Evolutionary conservation across 1,139 yeast genomes (phyloP), one percentile per base, ranked within the genome.

Genomic region (Taphrina confusa): DNA sequence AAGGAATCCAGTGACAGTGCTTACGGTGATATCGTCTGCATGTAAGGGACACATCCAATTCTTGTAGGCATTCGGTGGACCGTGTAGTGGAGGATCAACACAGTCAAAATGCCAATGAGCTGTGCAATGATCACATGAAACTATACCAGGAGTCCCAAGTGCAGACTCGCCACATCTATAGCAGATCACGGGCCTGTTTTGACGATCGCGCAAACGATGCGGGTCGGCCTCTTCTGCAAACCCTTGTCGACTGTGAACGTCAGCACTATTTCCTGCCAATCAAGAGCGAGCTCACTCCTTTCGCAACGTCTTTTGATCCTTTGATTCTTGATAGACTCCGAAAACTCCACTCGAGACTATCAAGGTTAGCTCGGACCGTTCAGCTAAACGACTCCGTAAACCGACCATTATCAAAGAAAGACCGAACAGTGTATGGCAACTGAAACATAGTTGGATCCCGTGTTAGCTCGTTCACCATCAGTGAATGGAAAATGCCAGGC

Each of bases 21-120:
- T 70, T 2, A 79, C 80, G 3, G 82, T 68, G 6, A 84, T 74
- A 52, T 79, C 78, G 50, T 82, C 88, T 12, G 83, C 81, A 72
- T 92, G 98, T 67, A 87, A 83, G 0, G 97, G 98, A 70, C 98
- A 92, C 73, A 83, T 83, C 98, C 98, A 92, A 69, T 87, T 87
- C 44, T 80, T 78, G 1, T 95, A 94, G 42, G 89, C 73, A 23
- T 87, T 82, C 68, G 89, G 88, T n/a, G 85, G 81, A 5, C 85
- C 78, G 22, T 87, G 79, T 68, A 88, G 73, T 1, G 96, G 96
- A 8, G 88, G 87, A 47, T 79, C 78, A 11, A 92, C 73, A 72
- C 98, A 92, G 72, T 92, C 97, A 50, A 91, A 74, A 72, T 92
- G 98, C 95, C 96, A 92, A 12, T 84, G 80, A n/a, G 86, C 76